Evolutionary conservation across 2,329 filamentous ascomycete species (phyloP).

Genomic region (Sordariomycetes sp.): DNA sequence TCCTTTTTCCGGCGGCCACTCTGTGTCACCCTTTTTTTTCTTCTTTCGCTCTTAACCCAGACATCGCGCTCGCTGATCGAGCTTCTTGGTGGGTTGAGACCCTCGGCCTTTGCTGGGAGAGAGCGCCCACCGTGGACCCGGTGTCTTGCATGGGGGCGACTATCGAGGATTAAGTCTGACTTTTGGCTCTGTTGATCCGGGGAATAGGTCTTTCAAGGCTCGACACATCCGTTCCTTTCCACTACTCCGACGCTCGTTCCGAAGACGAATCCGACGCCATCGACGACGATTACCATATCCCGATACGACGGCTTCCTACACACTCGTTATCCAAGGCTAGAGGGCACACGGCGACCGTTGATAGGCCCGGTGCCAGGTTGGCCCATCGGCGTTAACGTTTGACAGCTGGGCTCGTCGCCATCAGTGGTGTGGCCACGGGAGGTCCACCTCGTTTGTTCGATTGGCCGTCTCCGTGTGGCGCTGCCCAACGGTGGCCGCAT

Average conservation of each 20-base stretch:
- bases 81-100: constrained; percentile 4
- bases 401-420: not conserved
- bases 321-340: not conserved
- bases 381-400: not conserved
- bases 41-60: constrained; percentile 4
- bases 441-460: not conserved
- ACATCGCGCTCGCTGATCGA: not conserved
- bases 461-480: not conserved
- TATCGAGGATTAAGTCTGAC: not conserved
- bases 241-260: not conserved
- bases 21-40: constrained; percentile 3
- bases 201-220: not conserved
- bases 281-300: not conserved
- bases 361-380: not conserved
- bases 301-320: not conserved
- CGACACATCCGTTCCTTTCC: not conserved
- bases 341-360: not conserved
- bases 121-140: not conserved
- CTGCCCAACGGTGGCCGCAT: not conserved
- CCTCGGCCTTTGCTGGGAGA: not conserved
- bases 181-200: not conserved
- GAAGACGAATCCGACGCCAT: not conserved
- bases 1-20: not conserved
- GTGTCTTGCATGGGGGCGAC: not conserved
- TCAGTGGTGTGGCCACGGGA: too few species aligned